These are phyloP conservation scores for Saposhnikovia divaricata DNA, from an alignment of 129 eudicot genomes.

Conservation along the genomic window DNA sequence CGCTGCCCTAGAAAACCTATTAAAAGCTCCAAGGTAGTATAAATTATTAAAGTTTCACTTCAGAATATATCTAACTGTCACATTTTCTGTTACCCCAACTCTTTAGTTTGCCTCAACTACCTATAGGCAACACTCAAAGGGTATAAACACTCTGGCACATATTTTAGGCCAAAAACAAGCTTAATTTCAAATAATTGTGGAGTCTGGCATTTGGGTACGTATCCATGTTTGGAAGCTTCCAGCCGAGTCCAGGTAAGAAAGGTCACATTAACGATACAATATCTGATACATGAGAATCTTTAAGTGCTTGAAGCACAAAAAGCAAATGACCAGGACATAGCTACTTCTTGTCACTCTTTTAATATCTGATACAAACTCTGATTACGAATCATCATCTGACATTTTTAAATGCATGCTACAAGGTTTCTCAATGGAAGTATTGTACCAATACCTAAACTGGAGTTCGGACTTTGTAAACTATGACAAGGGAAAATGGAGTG, in stretches of 20 bases:
- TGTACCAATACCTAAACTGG: not conserved
- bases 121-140: not conserved
- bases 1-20: not conserved
- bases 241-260: not conserved
- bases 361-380: conserved; percentile 2
- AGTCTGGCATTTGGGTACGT: not conserved
- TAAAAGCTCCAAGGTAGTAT: not conserved
- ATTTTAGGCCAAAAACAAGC: not conserved
- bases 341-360: not conserved
- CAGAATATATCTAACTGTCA: not conserved
- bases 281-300: not conserved
- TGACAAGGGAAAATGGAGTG: not conserved
- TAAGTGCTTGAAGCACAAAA: not conserved
- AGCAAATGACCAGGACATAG: not conserved
- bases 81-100: not conserved
- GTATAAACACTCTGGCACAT: not conserved
- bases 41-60: not conserved
- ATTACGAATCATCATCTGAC: not conserved
- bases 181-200: not conserved
- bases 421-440: not conserved
- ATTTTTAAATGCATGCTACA: not conserved
- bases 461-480: not conserved
- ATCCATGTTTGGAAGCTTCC: not conserved
- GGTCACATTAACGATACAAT: not conserved
- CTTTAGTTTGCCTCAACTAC: not conserved